These are phyloP conservation scores for Anastatica hierochuntica DNA, from an alignment of 345 rosid species.

Conservation along the genomic window DNA sequence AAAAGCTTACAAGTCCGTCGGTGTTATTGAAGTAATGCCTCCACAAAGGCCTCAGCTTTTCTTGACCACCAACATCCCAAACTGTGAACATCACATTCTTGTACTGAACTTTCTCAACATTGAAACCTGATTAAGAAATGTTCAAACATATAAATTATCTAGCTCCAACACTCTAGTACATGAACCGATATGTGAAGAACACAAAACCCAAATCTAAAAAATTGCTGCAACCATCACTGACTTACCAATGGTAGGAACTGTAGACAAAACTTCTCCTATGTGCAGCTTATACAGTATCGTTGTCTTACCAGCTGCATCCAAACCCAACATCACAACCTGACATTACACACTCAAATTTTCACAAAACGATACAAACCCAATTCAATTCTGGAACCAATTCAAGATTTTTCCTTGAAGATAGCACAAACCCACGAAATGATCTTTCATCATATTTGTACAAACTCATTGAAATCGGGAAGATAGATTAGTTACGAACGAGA, in stretches of 20 bases:
- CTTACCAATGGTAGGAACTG: constrained; percentile 95
- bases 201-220: background rate
- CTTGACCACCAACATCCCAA: constrained; percentile 99
- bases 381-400: no score
- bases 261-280: constrained; percentile 93
- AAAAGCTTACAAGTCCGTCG: constrained; percentile 72
- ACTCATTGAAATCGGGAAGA: no score
- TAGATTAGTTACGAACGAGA: no score
- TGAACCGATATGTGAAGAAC: no score
- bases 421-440: no score
- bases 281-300: constrained; percentile 94
- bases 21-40: constrained; percentile 98
- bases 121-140: constrained; percentile 60
- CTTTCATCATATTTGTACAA: no score
- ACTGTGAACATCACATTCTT: constrained; percentile 97
- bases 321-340: constrained; percentile 96
- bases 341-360: background rate
- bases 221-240: background rate
- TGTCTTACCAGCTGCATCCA: constrained; percentile 97
- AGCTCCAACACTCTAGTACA: no score
- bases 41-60: constrained; percentile 96
- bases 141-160: no score
- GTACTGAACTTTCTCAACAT: constrained; percentile 99
- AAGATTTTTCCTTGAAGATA: no score
- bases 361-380: no score